Evolutionary conservation across 208 protist genomes (phyloP), one percentile per base, ranked within the genome.

Genomic region (Leishmania braziliensis): DNA sequence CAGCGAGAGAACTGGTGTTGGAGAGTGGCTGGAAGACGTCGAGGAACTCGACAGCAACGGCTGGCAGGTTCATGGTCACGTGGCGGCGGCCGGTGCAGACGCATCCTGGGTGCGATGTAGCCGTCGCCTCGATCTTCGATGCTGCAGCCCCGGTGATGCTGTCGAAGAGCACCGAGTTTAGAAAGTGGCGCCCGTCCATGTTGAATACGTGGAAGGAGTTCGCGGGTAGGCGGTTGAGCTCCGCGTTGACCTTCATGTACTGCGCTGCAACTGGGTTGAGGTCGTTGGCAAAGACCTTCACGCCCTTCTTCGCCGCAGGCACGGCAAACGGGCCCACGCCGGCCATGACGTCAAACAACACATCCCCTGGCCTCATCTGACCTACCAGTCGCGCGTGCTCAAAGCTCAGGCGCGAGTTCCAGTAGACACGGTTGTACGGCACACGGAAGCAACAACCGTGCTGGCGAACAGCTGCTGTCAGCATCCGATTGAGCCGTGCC

Each of bases 321-420:
- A 99, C 82, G 5, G 98, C 98, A 85, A 99, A 99, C 4, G 99
- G 99, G 8, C 99, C 99, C 29, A 99, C 95, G 65, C 99, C 99
- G 33, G 97, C 98, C 94, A 99, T 99, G 71, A 99, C 95, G 83
- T 99, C 98, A 68, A 93, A 97, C 6, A 99, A 87, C 39, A 93
- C 65, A 80, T 97, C 92, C 58, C 93, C 91, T 1, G 79, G 71
- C 53, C 79, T 79, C 84, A 99, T 95, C 69, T 75, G 68, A 18
- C 89, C 78, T 26, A 99, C 92, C 18, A 99, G 77, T 23, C 96
- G 91, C 43, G 84, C 87, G 91, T 99, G 99, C 87, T 99, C 99
- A 51, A 88, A 88, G 73, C 95, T 92, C 26, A 99, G 92, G 26
- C 98, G 91, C 72, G 93, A 98, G 92, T 99, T 99, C 99, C 99